Conservation (phyloP, 164 flowering plant species). For the Annona squamosa region DNA sequence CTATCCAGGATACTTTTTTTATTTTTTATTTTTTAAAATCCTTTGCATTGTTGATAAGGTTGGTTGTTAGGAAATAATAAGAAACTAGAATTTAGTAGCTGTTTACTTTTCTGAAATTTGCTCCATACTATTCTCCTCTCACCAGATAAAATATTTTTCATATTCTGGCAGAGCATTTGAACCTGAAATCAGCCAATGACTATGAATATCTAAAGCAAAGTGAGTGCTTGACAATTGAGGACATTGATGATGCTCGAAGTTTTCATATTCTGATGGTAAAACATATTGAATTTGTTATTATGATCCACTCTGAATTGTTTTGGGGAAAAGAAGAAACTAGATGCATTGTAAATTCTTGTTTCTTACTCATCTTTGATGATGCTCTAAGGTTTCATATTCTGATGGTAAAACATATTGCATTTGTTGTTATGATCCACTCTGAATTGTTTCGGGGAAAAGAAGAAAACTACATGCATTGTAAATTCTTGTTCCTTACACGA, state of each 20-base stretch:
- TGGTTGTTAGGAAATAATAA: no score
- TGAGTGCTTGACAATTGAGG: constrained; percentile 59
- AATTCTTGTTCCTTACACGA: background rate
- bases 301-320: no score
- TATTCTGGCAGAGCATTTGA: constrained; percentile 50
- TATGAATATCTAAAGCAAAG: constrained; percentile 78
- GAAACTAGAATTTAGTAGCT: no score
- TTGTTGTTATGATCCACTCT: background rate
- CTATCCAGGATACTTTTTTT: no score
- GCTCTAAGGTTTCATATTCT: constrained; percentile 53
- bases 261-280: constrained; percentile 69
- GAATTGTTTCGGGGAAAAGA: background rate
- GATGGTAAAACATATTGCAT: constrained; percentile 40
- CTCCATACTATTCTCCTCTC: background rate
- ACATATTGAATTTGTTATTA: constrained; percentile 6
- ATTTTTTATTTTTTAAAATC: no score
- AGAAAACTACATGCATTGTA: background rate
- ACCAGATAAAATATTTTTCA: constrained; percentile 1
- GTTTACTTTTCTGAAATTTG: background rate
- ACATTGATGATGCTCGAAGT: constrained; percentile 60
- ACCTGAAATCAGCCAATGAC: constrained; percentile 55
- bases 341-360: background rate
- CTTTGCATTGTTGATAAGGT: no score
- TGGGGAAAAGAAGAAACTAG: background rate
- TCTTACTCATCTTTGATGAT: constrained; percentile 39